Percentiles rank a stretch among this genome's conserved stretches.
phyloP scores from a whole-genome alignment of 2,329 filamentous ascomycete genomes.

The Ilyonectria sp. region DNA sequence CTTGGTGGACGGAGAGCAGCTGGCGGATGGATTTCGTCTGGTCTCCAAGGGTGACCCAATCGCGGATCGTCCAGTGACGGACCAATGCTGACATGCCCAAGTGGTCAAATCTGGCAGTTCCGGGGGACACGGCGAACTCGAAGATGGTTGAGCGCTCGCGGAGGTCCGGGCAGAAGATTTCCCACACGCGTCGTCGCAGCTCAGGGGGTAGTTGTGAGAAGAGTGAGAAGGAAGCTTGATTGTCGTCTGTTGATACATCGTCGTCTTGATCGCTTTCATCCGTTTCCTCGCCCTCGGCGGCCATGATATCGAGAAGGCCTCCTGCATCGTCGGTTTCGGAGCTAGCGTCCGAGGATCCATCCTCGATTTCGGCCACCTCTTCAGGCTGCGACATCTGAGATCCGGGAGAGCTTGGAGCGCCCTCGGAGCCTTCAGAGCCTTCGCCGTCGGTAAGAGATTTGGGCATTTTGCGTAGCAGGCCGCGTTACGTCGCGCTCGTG shows the following conservation, averaged over 20 bases:
- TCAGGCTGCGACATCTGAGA: background rate
- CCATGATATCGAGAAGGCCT: conserved; percentile 45
- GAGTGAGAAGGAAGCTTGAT: conserved; percentile 39
- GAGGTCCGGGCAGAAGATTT: conserved; percentile 52
- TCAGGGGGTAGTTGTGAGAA: conserved; percentile 51
- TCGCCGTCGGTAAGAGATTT: conserved; percentile 15
- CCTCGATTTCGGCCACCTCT: conserved; percentile 4
- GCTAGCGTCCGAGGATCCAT: background rate
- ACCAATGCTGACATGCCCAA: conserved; percentile 2
- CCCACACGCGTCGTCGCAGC: conserved; percentile 52
- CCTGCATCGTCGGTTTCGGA: conserved; percentile 40
- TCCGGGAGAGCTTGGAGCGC: background rate
- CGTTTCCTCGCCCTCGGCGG: conserved; percentile 41
- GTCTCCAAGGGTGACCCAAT: conserved; percentile 44
- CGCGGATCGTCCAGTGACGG: conserved; percentile 37
- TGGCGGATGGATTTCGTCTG: conserved; percentile 50
- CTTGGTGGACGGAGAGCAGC: conserved; percentile 53
- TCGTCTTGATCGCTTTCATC: conserved; percentile 37
- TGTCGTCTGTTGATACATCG: background rate
- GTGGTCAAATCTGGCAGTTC: conserved; percentile 27
- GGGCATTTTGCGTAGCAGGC: conserved; percentile 17
- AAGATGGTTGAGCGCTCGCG: conserved; percentile 47
- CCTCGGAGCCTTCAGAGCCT: conserved; percentile 6
- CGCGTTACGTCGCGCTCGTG: conserved; percentile 14
- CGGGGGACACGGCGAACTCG: conserved; percentile 42